phyloP scores from a whole-genome alignment of 2,329 filamentous ascomycete species.

The Alternaria consortialis region DNA sequence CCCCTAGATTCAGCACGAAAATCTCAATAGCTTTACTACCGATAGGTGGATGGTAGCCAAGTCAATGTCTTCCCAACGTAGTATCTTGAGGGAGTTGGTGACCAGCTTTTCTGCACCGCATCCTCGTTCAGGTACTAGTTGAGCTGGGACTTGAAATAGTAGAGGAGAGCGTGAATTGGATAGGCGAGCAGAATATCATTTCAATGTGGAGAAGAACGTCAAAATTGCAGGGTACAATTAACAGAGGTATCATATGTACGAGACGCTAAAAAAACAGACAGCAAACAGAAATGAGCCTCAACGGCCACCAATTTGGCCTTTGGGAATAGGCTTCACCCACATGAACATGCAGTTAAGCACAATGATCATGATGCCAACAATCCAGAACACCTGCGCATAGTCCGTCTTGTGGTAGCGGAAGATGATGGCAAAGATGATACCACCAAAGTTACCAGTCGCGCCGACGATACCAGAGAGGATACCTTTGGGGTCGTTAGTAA shows the following conservation, averaged over 20 bases:
- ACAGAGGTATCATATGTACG: slow-evolving; percentile 13
- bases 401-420: slow-evolving; percentile 77
- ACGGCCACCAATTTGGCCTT: slow-evolving; percentile 61
- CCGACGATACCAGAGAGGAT: slow-evolving; percentile 80
- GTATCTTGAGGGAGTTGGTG: too few relatives aligned
- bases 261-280: slow-evolving; percentile 7
- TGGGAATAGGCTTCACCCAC: slow-evolving; percentile 69
- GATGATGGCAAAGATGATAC: slow-evolving; percentile 82
- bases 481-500: slow-evolving; percentile 43
- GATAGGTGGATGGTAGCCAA: too few relatives aligned
- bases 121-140: not conserved
- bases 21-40: too few relatives aligned
- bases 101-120: too few relatives aligned
- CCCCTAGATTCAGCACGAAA: too few relatives aligned
- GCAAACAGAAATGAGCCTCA: slow-evolving; percentile 11
- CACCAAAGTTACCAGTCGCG: slow-evolving; percentile 83
- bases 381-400: slow-evolving; percentile 79
- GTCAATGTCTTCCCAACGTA: too few relatives aligned
- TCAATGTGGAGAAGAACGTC: too few relatives aligned
- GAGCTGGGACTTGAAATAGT: not conserved
- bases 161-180: too few relatives aligned
- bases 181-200: too few relatives aligned
- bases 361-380: slow-evolving; percentile 80
- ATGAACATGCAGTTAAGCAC: slow-evolving; percentile 71
- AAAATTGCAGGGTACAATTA: not conserved